Base-by-base conservation (phyloP, 495 filamentous ascomycete genomes). In the Xylaria cubensis region DNA sequence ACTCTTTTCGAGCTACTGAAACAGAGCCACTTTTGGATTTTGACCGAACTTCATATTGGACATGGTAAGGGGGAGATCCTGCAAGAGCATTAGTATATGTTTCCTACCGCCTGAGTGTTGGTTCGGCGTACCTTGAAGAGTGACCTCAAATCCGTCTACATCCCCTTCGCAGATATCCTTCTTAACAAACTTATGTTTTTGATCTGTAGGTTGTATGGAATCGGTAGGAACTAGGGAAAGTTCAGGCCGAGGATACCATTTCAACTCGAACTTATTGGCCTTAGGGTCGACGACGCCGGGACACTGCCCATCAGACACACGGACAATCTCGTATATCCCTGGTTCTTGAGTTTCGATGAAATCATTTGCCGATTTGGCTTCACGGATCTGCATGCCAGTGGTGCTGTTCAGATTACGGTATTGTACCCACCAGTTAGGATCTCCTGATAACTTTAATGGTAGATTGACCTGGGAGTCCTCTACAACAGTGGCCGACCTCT, bases 91-190 rank as follows among this genome's bases (percentile, higher is more conserved):
- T 59, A 78, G 70, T 56, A 68, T 41, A 4, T 21, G 2, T 10
- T 42, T 32, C 24, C 73, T 68, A 68, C 58, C 17, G 12, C 66
- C 6, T 7, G 6, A 29, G 12, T 6, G 64, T 15, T 32, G 15
- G 55, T 41, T 42, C 41, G 55, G 64, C 81, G 86, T 90, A 86
- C 95, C 95, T 72, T 86, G 86, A 71, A 99, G 86, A 26, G 86
- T 83, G 62, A 98, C 81, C 74, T 97, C 95, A 63, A 97, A 88
- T 34, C 90, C 88, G 76, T 97, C 95, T 72, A 95, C 92, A 63
- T 98, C 95, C 21, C 96, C 95, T 82, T 99, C 94, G 75, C 96
- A 99, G 64, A 99, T 90, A 72, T 92, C 90, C n/a, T 88, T 86
- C 79, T 95, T 93, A 71, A 89, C 77, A 76, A 84, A 94, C 68